These are phyloP conservation scores for Lithospermum erythrorhizon DNA, from an alignment of 257 asterid genomes.

Conservation along the genomic window DNA sequence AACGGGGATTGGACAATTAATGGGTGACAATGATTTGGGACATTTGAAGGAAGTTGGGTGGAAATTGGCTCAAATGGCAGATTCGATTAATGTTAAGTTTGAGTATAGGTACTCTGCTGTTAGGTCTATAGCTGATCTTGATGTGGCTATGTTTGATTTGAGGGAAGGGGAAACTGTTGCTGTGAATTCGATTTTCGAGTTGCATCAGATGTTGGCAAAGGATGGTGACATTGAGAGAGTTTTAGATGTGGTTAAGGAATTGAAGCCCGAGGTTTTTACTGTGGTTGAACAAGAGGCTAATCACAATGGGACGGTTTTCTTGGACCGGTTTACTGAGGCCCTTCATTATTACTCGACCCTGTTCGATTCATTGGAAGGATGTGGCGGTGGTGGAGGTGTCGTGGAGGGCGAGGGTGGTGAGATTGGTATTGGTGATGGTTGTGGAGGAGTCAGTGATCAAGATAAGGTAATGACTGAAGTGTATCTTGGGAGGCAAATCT, in stretches of 20 bases:
- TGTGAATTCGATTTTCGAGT: conserved; percentile 11
- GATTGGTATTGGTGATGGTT: conserved; percentile 5
- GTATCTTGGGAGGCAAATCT: conserved; percentile 12
- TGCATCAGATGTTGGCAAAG: conserved; percentile 6
- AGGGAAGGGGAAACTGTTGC: conserved; percentile 8
- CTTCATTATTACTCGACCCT: conserved; percentile 10
- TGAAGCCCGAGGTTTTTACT: conserved; percentile 8
- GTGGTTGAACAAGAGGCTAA: conserved; percentile 9
- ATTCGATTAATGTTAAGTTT: conserved; percentile 4
- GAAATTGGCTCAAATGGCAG: conserved; percentile 5
- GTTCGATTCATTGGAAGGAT: conserved; percentile 9
- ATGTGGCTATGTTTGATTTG: neutral
- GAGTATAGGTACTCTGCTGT: conserved; percentile 1
- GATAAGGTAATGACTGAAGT: conserved; percentile 11
- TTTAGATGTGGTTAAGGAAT: neutral
- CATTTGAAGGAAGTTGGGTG: neutral
- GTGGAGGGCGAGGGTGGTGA: neutral
- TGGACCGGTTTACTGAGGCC: conserved; percentile 10
- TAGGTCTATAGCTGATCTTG: conserved; percentile 3
- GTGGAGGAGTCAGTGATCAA: conserved; percentile 1
- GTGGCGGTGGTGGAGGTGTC: neutral
- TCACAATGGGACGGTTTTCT: neutral
- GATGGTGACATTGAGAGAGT: conserved; percentile 2
- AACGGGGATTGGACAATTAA: conserved; percentile 28
- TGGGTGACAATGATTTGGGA: neutral